Evolutionary conservation across 441 rosid genomes (phyloP).

Genomic region (Populus hybrid): DNA sequence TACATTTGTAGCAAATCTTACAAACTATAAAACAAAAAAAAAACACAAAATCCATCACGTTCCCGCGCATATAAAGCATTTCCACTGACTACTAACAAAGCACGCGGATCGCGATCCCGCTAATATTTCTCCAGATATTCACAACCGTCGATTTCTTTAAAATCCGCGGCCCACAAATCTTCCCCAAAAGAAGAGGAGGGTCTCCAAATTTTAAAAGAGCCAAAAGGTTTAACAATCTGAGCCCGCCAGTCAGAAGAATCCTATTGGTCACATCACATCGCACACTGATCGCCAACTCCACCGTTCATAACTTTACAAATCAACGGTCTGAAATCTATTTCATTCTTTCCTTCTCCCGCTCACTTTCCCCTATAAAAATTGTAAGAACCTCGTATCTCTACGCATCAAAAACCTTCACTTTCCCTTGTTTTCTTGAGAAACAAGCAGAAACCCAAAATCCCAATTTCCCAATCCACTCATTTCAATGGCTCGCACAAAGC

Average conservation of each 20-base stretch:
- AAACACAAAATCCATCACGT: no score
- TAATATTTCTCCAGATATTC: not conserved
- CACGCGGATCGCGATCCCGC: not conserved
- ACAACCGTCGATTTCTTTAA: not conserved
- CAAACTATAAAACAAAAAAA: no score
- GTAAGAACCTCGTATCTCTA: not conserved
- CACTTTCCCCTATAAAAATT: not conserved
- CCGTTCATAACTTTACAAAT: not conserved
- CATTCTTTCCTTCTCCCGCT: not conserved
- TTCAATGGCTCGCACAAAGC: no score
- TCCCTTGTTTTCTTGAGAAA: no score
- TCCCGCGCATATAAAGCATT: not conserved
- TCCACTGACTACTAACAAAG: not conserved
- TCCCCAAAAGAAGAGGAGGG: no score
- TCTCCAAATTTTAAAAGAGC: no score
- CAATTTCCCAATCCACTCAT: no score
- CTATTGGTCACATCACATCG: not conserved
- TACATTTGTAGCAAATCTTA: not conserved
- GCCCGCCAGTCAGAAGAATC: no score
- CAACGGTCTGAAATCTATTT: not conserved
- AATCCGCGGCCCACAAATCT: no score
- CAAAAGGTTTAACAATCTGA: no score
- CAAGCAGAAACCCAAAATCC: no score
- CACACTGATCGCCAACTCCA: not conserved
- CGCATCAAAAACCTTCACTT: not conserved